Evolutionary conservation across 2,329 filamentous ascomycete species (phyloP).

Genomic region (Diplodia intermedia): DNA sequence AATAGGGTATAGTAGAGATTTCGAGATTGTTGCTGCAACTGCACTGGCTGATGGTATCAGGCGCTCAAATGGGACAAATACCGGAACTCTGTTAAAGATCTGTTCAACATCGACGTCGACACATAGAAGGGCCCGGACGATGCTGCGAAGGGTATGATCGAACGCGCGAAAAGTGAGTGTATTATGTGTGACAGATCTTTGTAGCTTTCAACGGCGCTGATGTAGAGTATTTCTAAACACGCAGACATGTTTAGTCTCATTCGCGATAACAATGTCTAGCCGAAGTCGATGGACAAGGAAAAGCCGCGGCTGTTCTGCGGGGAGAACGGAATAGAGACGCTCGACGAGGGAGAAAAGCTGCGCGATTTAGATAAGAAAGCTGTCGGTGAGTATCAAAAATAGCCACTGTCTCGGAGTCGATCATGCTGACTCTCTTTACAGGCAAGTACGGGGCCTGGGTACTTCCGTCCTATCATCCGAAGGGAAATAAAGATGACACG

Average conservation of each 20-base stretch:
- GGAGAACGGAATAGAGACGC: background rate
- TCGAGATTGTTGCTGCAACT: no score
- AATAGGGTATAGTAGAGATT: background rate
- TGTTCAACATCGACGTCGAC: background rate
- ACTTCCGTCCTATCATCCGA: background rate
- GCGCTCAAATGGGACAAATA: background rate
- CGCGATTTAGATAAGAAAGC: background rate
- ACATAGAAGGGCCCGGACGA: background rate
- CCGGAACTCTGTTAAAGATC: background rate
- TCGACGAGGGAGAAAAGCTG: background rate
- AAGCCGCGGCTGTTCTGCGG: constrained; percentile 1
- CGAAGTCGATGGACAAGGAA: background rate
- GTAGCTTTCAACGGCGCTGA: background rate
- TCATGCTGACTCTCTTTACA: background rate
- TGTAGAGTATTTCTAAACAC: no score
- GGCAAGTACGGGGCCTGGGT: background rate
- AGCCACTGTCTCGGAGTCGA: background rate
- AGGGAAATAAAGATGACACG: background rate
- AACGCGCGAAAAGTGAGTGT: background rate
- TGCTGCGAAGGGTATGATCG: background rate
- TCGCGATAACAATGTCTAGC: background rate
- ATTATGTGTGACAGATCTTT: background rate
- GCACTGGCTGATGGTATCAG: background rate
- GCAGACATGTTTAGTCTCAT: background rate
- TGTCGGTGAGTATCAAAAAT: background rate